These are phyloP conservation scores for Pseudonitzschia multiseries DNA, from an alignment of 108 stramenopile species.

Conservation along the genomic window DNA sequence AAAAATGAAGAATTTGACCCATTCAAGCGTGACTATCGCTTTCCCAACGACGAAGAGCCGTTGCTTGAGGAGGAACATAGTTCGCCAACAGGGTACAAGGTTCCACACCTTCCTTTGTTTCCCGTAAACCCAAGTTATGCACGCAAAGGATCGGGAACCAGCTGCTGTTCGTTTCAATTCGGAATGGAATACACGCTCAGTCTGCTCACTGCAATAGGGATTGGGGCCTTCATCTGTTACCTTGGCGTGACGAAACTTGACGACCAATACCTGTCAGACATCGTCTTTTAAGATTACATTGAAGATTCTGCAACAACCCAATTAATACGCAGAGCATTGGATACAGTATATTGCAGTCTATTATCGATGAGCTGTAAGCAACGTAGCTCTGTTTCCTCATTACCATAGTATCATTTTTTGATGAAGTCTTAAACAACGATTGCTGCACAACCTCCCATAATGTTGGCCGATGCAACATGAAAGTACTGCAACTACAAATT, in stretches of 20 bases:
- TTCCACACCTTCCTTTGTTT: constrained; percentile 70
- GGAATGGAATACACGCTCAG: constrained; percentile 4
- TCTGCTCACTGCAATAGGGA: neutral
- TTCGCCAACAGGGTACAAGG: constrained; percentile 54
- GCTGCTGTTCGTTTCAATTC: neutral
- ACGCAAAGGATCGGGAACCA: constrained; percentile 24
- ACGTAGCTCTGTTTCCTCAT: no score
- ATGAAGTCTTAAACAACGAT: no score
- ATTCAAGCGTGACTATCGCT: neutral
- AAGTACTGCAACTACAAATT: no score
- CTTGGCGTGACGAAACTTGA: constrained; percentile 10
- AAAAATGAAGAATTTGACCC: constrained; percentile 1
- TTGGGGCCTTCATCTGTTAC: constrained; percentile 17
- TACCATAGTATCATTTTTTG: no score
- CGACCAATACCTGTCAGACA: constrained; percentile 6
- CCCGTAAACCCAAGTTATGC: constrained; percentile 50
- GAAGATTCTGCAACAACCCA: neutral
- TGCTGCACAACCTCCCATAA: no score
- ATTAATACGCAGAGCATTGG: no score
- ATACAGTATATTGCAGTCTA: no score
- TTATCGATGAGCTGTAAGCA: no score
- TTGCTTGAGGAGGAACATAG: constrained; percentile 57
- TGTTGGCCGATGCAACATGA: no score
- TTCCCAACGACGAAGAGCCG: constrained; percentile 52
- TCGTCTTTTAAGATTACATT: neutral